phyloP scores from a whole-genome alignment of 2,329 filamentous ascomycete species.

The Purpureocillium takamizusanense region DNA sequence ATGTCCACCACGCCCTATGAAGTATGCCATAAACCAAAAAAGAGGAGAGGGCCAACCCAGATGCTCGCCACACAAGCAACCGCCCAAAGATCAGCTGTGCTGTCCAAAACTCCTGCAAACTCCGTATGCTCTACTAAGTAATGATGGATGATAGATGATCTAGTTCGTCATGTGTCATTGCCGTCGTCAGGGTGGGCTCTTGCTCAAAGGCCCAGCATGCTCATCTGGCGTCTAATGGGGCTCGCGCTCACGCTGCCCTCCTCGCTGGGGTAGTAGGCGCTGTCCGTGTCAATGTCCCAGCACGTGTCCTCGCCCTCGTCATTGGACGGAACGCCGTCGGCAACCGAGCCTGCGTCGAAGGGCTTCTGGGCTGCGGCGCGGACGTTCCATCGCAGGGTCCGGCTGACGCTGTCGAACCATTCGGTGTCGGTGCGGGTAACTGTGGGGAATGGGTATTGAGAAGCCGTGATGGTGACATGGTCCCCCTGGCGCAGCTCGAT shows the following conservation, averaged over 20 bases:
- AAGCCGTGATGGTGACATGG: conserved; percentile 91
- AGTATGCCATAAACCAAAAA: no score
- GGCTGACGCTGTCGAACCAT: conserved; percentile 93
- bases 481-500: conserved; percentile 90
- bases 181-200: no score
- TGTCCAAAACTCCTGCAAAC: no score
- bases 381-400: conserved; percentile 91
- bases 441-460: conserved; percentile 94
- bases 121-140: no score
- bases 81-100: no score
- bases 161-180: no score
- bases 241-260: conserved; percentile 60
- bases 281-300: conserved; percentile 95
- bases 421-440: conserved; percentile 83
- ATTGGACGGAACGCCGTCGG: conserved; percentile 22
- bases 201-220: conserved; percentile 45
- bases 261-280: conserved; percentile 61
- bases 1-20: no score
- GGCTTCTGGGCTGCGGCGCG: conserved; percentile 86
- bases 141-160: no score
- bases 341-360: conserved; percentile 50
- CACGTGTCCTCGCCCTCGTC: conserved; percentile 52
- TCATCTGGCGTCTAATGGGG: conserved; percentile 65
- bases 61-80: no score
- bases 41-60: no score